Evolutionary conservation across 306 rosid genomes (phyloP), one percentile per base, ranked within the genome.

Genomic region (Urtica urens): DNA sequence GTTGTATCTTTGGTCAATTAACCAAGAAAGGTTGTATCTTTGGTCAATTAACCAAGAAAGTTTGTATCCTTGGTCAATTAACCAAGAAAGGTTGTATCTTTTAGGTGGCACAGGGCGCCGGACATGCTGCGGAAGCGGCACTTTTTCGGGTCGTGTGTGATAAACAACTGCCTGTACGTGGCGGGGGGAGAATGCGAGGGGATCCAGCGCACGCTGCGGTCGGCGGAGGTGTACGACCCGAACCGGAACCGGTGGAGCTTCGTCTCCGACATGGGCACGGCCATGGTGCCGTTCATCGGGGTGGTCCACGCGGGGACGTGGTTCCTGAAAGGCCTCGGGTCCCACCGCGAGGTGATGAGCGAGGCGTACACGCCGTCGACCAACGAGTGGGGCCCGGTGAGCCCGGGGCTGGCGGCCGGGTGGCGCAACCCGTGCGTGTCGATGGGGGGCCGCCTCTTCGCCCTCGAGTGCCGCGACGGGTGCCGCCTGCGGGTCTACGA

Each of bases 121-220:
- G 96, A 92, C 62, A 92, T 92, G 99, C 86, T 92, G 46, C 78
- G 99, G 37, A 92, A 82, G 31, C 96, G 99, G 31, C 99, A 92
- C 59, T 72, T 80, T 21, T 92, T 92, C 25, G 99, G 99, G 30
- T 70, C 94, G 22, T 92, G 96, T 70, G 99, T 85, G 28, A 92
- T 92, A 54, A 92, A 92, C 44, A 92, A 92, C 54, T 92, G 99
- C 58, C 93, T 92, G 48, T 92, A 92, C 30, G 96, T 92, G 43
- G 96, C 99, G 12, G 99, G 99, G 33, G 99, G 99, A 71, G 99
- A 92, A 55, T 92, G 99, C 57, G 95, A 86, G 61, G 99, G 99
- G 53, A 82, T 80, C 56, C 99, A 85, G 44, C 79, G 99, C 77
- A 85, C 94, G 29, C 99, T 92, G 33, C 76, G 96, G 34, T 85